Base-by-base conservation (phyloP, 2,329 filamentous ascomycete genomes). In the Colletotrichum sojae region DNA sequence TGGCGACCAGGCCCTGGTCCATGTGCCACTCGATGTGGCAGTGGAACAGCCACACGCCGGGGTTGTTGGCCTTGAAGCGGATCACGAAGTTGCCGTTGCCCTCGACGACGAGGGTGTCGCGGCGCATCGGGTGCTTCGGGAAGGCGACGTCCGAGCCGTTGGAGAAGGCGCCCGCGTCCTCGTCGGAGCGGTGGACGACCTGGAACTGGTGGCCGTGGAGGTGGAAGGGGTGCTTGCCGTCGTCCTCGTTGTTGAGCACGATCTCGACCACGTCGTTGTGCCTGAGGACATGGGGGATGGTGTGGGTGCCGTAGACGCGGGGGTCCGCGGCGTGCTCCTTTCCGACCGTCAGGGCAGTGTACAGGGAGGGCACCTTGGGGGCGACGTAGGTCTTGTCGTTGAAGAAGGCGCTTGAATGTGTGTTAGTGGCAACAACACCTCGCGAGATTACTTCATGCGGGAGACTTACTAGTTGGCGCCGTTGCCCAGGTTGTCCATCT, bases 331-430 rank as follows among this genome's bases (percentile, higher is more conserved):
- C 81, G 31, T 83, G 71, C 3, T 80, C 76, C n/a, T 73, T 63
- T 1, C 84, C 85, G n/a, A 85, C 78, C 0, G 85, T 86, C 39
- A 93, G 83, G n/a, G 85, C 90, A 1, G 89, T 90, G 80, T 91
- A 93, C 0, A 93, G 81, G 0, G 89, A 88, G 0, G 91, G 91
- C 0, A 92, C 90, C 76, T 92, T 90, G 20, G 89, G 91, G 2
- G 79, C 67, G 5, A 87, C 83, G 72, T 91, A 93, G 20, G 89
- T 91, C 63, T 90, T 83, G 75, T 89, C 87, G 78, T 92, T 92
- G 76, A 89, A 82, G 72, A 87, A 86, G 55, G 84, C 86, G 71
- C 79, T 82, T n/a, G 0, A 13, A 3, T 9, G 1, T 6, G 5
- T 12, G 15, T 72, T 39, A 58, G 61, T 31, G 10, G 22, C 13